Conservation (phyloP, 129 eudicot species). For the Tagetes erecta region DNA sequence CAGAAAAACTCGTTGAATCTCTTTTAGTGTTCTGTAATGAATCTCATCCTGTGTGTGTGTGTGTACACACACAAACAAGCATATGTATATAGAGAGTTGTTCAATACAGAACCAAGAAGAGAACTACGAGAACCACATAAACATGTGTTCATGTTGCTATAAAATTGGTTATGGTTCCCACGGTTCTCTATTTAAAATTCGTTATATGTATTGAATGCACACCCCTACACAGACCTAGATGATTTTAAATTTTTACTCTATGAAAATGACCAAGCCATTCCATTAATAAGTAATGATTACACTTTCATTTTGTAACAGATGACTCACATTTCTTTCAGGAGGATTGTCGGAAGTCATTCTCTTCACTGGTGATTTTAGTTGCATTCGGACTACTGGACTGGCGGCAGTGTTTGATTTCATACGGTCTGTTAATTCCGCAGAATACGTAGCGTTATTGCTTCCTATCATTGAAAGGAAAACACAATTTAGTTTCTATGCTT, state of each 20-base stretch:
- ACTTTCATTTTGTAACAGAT: not conserved
- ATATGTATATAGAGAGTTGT: not conserved
- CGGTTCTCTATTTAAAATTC: not conserved
- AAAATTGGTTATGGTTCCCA: not conserved
- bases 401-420: constrained; percentile 58
- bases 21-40: no score
- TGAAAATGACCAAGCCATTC: no score
- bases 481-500: constrained; percentile 22
- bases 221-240: not conserved
- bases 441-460: constrained; percentile 51
- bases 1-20: no score
- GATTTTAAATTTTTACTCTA: no score
- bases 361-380: constrained; percentile 57
- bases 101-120: no score
- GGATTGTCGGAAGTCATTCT: constrained; percentile 56
- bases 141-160: not conserved
- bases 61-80: no score
- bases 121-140: not conserved
- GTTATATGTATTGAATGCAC: not conserved
- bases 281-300: not conserved
- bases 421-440: constrained; percentile 60
- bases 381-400: constrained; percentile 66
- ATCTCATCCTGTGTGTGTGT: no score
- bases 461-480: constrained; percentile 29
- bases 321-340: constrained; percentile 59